These are phyloP conservation scores for Mollisia scopiformis DNA, from an alignment of 2,329 filamentous ascomycete species.

Conservation along the genomic window DNA sequence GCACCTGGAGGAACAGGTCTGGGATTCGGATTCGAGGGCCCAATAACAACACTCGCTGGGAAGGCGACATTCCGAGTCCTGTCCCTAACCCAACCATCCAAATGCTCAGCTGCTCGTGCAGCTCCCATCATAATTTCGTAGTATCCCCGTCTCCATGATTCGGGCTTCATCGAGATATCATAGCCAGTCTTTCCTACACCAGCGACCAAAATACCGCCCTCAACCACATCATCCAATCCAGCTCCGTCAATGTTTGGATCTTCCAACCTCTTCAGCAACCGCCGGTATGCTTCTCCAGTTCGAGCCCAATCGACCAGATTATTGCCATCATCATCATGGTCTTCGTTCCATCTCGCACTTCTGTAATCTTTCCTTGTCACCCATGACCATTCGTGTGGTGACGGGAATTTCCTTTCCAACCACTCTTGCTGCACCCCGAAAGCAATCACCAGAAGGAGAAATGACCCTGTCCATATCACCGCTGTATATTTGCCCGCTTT, in stretches of 20 bases:
- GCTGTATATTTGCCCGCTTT: conserved; percentile 69
- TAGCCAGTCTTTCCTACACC: conserved; percentile 51
- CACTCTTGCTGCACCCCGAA: conserved; percentile 73
- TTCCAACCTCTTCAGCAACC: conserved; percentile 69
- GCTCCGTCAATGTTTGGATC: conserved; percentile 69
- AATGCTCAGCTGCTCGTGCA: conserved; percentile 75
- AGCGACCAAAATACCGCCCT: conserved; percentile 56
- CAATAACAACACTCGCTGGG: conserved; percentile 73
- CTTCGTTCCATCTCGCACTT: conserved; percentile 43
- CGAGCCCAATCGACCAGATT: conserved; percentile 63
- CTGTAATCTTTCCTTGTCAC: conserved; percentile 70
- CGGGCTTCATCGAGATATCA: conserved; percentile 61
- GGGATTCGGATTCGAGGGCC: conserved; percentile 82
- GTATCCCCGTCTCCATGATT: conserved; percentile 86
- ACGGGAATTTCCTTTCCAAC: conserved; percentile 76
- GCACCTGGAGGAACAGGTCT: conserved; percentile 70
- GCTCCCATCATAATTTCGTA: conserved; percentile 79
- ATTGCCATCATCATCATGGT: conserved; percentile 21
- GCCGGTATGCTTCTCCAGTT: conserved; percentile 62
- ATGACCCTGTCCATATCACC: conserved; percentile 66
- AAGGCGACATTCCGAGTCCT: conserved; percentile 67
- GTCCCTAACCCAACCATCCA: conserved; percentile 80
- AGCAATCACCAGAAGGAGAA: conserved; percentile 61
- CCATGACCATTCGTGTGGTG: conserved; percentile 80
- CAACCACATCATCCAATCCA: conserved; percentile 56